Evolutionary conservation across 2,329 filamentous ascomycete genomes (phyloP), one percentile per base, ranked within the genome.

Genomic region (Beauveria sp.): DNA sequence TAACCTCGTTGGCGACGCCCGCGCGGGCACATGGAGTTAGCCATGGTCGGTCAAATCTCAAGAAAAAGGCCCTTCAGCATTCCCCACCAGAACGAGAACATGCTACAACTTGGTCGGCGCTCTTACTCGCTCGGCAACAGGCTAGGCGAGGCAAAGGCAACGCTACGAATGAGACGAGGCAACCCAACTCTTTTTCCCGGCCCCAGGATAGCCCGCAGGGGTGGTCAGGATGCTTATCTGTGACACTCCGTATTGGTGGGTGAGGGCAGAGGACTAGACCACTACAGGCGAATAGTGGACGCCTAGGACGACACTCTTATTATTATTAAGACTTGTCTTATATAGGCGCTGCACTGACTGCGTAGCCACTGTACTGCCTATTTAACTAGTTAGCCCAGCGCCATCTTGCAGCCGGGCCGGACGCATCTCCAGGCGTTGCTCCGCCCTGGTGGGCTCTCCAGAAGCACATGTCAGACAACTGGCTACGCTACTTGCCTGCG

Each of bases 391-490:
- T 50, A 40, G 30, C 30, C 7, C 28, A 45, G 56, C 49, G 43
- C 34, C 61, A 62, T 52, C 53, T 57, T 30, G 45, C 46, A 52
- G 60, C 46, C 45, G 22, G 52, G 18, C 56, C 49, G 55, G 55
- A 62, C 47, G 42, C 43, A 58, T 62, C 49, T 54, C 50, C 28
- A 49, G 34, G 49, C 38, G 18, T 24, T n/a, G 50, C 58, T 60
- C 42, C 52, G 52, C 52, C 57, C n/a, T 42, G 45, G 38, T 38
- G 47, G 26, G 34, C 26, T 22, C 45, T 34, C 22, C 18, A 38
- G 30, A 63, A 64, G 65, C 65, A 66, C 64, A 68, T 67, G 67
- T 66, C 66, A 67, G 63, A 65, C 66, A 67, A 65, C 65, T 66
- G 51, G 43, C 51, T 47, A 54, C 28, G 34, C 60, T 57, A 24